These are phyloP conservation scores for Umbelopsis isabellina DNA, from an alignment of 192 early-diverging fungal genomes.

Conservation along the genomic window DNA sequence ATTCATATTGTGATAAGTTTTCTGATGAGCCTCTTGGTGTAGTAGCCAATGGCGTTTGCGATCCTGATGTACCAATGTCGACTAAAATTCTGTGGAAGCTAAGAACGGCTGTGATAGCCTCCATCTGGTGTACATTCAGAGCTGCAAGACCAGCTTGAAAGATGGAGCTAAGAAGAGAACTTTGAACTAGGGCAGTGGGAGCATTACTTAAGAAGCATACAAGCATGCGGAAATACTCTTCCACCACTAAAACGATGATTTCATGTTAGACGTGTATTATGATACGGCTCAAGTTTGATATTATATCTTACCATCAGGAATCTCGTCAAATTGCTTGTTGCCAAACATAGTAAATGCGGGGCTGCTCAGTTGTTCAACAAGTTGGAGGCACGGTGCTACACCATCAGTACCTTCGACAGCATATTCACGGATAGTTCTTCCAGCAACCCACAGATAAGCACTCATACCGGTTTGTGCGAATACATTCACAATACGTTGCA, in stretches of 20 bases:
- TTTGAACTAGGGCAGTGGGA: conserved; percentile 60
- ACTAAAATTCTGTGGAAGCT: conserved; percentile 51
- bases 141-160: conserved; percentile 69
- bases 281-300: neutral
- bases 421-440: conserved; percentile 68
- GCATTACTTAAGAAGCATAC: conserved; percentile 48
- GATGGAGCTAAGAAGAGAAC: conserved; percentile 53
- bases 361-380: conserved; percentile 69
- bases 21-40: conserved; percentile 6
- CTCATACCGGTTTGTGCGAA: conserved; percentile 70
- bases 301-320: conserved; percentile 66
- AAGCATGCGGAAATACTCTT: conserved; percentile 75
- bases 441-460: conserved; percentile 83
- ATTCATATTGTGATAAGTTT: neutral
- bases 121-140: conserved; percentile 54
- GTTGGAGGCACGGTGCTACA: conserved; percentile 51
- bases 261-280: neutral
- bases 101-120: conserved; percentile 54
- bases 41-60: conserved; percentile 13
- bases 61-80: conserved; percentile 25
- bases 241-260: conserved; percentile 59
- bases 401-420: conserved; percentile 51
- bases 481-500: conserved; percentile 63
- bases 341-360: conserved; percentile 67
- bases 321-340: conserved; percentile 50